Conservation (phyloP, 176 grass and related monocot genomes). For the Cymbopogon citratus region DNA sequence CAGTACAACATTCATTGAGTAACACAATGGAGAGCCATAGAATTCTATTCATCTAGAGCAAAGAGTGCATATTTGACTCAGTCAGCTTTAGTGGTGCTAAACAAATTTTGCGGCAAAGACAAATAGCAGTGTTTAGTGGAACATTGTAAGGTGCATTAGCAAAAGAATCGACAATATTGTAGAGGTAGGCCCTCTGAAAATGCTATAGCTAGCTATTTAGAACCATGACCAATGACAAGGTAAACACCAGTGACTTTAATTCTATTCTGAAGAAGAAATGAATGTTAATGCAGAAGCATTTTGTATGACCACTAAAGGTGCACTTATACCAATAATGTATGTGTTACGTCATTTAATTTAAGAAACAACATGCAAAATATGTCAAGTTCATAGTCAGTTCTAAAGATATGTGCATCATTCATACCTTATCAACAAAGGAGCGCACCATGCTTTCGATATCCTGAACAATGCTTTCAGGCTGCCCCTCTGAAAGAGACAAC, state of each 20-base stretch:
- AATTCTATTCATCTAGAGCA: neutral
- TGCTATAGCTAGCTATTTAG: neutral
- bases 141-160: neutral
- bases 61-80: neutral
- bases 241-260: neutral
- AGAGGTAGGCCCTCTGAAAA: neutral
- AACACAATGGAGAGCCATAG: neutral
- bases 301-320: neutral
- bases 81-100: neutral
- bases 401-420: neutral
- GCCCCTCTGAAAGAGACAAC: slow-evolving; percentile 67
- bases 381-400: neutral
- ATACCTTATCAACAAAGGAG: slow-evolving; percentile 85
- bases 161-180: neutral
- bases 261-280: neutral
- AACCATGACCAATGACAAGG: neutral
- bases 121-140: neutral
- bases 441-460: slow-evolving; percentile 90
- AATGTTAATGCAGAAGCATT: neutral
- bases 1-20: neutral
- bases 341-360: neutral
- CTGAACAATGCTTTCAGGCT: slow-evolving; percentile 81
- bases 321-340: neutral
- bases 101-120: neutral
- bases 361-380: neutral